These are phyloP conservation scores for Debaryomyces subglobosus DNA, from an alignment of 1,139 yeast species.

Conservation along the genomic window DNA sequence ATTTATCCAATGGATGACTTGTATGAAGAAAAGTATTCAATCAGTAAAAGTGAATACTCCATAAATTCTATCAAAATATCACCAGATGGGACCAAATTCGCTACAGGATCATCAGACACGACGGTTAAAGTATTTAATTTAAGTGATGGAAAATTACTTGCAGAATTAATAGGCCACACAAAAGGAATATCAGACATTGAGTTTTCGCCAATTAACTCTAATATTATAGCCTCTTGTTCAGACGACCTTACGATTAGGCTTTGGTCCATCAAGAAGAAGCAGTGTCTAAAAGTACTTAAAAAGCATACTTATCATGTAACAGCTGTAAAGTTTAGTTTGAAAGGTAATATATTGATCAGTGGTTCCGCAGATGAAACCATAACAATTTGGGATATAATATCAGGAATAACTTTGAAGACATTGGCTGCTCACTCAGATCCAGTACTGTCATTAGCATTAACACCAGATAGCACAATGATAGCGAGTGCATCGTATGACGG, in stretches of 20 bases:
- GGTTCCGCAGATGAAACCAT: constrained; percentile 93
- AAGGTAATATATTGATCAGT: constrained; percentile 78
- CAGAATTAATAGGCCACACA: constrained; percentile 61
- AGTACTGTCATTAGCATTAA: constrained; percentile 70
- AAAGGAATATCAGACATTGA: constrained; percentile 70
- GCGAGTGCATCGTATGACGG: constrained; percentile 94
- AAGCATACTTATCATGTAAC: constrained; percentile 91
- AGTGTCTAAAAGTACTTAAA: constrained; percentile 59
- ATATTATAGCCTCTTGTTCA: constrained; percentile 77
- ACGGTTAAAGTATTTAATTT: constrained; percentile 28
- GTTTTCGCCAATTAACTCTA: constrained; percentile 75
- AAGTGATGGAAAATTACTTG: constrained; percentile 22
- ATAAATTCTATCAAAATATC: constrained; percentile 59
- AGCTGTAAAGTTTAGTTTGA: constrained; percentile 66
- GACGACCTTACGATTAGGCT: constrained; percentile 83
- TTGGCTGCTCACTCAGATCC: constrained; percentile 95
- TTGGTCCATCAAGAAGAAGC: constrained; percentile 61
- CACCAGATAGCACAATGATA: constrained; percentile 80
- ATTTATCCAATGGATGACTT: constrained; percentile 5
- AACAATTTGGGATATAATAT: constrained; percentile 82
- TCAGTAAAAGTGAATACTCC: constrained; percentile 11
- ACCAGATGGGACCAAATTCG: constrained; percentile 66
- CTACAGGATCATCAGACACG: constrained; percentile 50
- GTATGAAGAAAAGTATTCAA: constrained; percentile 7
- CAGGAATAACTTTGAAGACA: constrained; percentile 73